Conservation (phyloP, 345 rosid species). For the Physaria fendleri region DNA sequence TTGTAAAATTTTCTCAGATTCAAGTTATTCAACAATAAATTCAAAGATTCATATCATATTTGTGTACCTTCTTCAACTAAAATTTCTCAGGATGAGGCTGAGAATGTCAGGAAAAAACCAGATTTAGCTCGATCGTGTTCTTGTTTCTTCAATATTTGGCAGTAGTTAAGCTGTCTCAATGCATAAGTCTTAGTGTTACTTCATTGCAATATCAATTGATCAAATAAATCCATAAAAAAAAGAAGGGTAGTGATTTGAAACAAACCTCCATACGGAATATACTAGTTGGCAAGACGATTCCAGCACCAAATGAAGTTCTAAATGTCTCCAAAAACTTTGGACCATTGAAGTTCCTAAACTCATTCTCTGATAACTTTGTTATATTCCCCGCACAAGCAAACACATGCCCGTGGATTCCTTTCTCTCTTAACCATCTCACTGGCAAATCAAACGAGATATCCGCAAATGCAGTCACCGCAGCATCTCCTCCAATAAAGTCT, state of each 20-base stretch:
- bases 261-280: conserved; percentile 90
- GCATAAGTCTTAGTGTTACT: too few species aligned
- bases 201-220: too few species aligned
- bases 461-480: conserved; percentile 77
- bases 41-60: too few species aligned
- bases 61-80: conserved; percentile 1
- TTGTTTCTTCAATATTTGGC: conserved; percentile 52
- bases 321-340: conserved; percentile 51
- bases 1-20: too few species aligned
- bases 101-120: conserved; percentile 52
- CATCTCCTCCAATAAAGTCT: conserved; percentile 91
- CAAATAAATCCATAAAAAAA: too few species aligned
- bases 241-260: background rate
- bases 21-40: too few species aligned
- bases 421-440: conserved; percentile 68
- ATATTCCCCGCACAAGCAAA: conserved; percentile 85
- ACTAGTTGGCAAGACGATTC: conserved; percentile 73
- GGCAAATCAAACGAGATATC: conserved; percentile 94
- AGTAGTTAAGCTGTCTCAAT: conserved; percentile 54
- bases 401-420: conserved; percentile 82
- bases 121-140: conserved; percentile 51
- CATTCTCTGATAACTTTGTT: conserved; percentile 64
- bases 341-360: conserved; percentile 47
- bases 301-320: conserved; percentile 78
- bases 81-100: conserved; percentile 31